phyloP scores from a whole-genome alignment of 306 rosid species.

The Cicer judaicum region DNA sequence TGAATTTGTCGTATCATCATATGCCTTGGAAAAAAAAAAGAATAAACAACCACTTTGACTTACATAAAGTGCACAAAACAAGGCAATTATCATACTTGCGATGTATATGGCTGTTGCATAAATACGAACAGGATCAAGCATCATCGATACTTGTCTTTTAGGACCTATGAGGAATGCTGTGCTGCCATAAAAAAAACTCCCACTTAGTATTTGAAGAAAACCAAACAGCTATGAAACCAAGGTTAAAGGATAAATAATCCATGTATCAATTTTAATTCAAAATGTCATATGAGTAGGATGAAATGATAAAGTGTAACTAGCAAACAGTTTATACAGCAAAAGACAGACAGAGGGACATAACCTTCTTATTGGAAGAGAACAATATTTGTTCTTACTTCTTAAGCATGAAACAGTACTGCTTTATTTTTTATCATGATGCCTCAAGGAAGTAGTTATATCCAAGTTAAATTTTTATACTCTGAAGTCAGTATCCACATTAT shows the following conservation, averaged over 20 bases:
- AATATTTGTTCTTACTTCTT: neutral
- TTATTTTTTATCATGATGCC: too few species aligned
- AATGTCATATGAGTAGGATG: conserved; percentile 27
- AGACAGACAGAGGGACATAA: neutral
- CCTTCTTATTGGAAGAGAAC: neutral
- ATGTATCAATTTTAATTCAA: conserved; percentile 18
- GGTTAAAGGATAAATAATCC: conserved; percentile 19
- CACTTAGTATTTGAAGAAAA: conserved; percentile 48
- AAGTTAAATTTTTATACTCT: too few species aligned
- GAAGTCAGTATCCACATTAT: too few species aligned
- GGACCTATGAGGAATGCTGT: conserved; percentile 97
- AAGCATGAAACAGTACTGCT: neutral
- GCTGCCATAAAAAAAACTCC: conserved; percentile 69
- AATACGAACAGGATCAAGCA: conserved; percentile 98
- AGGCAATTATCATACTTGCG: conserved; percentile 81
- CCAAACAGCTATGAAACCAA: conserved; percentile 26
- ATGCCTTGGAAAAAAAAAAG: neutral
- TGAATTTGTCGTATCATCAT: neutral
- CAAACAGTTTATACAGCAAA: conserved; percentile 20
- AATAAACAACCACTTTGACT: conserved; percentile 35
- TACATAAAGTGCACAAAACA: conserved; percentile 92
- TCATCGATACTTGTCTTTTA: conserved; percentile 86
- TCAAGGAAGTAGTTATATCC: too few species aligned
- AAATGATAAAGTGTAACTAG: conserved; percentile 12
- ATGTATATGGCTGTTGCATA: conserved; percentile 92